Base-by-base conservation (phyloP, 1,284 basidiomycete genomes). In the Ustilago trichophora region DNA sequence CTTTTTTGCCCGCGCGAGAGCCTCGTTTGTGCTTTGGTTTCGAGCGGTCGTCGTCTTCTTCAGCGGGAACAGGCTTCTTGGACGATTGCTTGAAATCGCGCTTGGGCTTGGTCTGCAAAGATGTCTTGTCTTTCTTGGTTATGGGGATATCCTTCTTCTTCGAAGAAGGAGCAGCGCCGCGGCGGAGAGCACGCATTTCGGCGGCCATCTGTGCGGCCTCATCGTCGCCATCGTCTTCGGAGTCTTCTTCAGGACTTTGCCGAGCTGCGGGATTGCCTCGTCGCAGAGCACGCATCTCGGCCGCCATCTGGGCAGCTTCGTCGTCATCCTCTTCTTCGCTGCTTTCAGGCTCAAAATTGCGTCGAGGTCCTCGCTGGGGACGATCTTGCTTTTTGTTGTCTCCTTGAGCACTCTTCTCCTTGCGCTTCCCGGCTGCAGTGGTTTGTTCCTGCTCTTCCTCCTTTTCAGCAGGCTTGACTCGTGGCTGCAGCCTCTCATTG, bases 401-500 rank as follows among this genome's bases (percentile, higher is more conserved):
- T 15, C 44, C 15, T 24, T 26, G 47, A 40, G 31, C 21, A 4
- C 22, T 27, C n/a, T 40, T 13, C 9, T 26, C 21, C 13, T 35
- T 38, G 15, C 27, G 31, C 16, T 37, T 43, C 31, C 22, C 35
- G 25, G 21, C 49, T 34, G 24, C 25, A 13, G 31, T 49, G 4
- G 21, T 31, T 12, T 19, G 21, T 22, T 42, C 27, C 19, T n/a
- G 25, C 8, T 34, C 36, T 11, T 43, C 58, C 6, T 47, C 59
- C n/a, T 26, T 36, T 2, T 38, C 54, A 1, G 36, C 45, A n/a
- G 49, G 48, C 15, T 44, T 50, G 16, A 51, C 51, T 40, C 57
- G 35, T 12, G 66, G 51, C 41, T 47, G 52, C 18, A 75, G 22
- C 22, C 71, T 59, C 46, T 67, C 72, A 24, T 69, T 69, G 27